Evolutionary conservation across 805 yeast genomes (phyloP), one percentile per base, ranked within the genome.

Genomic region (Yamadazyma sp.): DNA sequence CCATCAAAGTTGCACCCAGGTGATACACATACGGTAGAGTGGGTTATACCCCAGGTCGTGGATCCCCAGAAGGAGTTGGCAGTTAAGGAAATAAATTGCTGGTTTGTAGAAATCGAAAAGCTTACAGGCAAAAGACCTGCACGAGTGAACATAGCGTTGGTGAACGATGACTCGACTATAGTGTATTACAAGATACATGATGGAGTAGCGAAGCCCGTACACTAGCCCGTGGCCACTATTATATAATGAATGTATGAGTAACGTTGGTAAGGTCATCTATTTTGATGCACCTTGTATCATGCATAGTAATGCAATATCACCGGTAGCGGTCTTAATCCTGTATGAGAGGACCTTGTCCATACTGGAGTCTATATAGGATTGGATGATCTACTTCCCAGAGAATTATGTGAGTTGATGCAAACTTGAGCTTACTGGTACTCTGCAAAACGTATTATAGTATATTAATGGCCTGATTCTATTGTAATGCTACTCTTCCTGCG

Each of bases 101-200:
- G 76, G 48, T 79, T 79, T 40, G 44, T 42, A 0, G 49, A 28
- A 9, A 50, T 70, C 5, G 45, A 42, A 1, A 40, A 43, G 5
- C 27, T 53, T 1, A 35, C 29, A 5, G 34, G 38, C 7, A 6
- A 19, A 4, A 51, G 75, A 18, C 76, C 78, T 0, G 58, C 57
- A 29, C 60, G 79, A 40, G 44, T 84, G 3, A 61, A 80, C 0
- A 45, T 78, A 20, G 89, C 77, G 0, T 62, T 83, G 6, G 70
- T 75, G 2, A 79, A 75, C 47, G 72, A 72, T 38, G 93, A 84
- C 53, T 82, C 87, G 2, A 80, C 89, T 0, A 69, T 81, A 13
- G 82, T 82, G n/a, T 84, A 78, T 48, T 83, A 84, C 55, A 75
- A 76, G 53, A 67, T 80, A 12, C 77, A 81, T 54, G 78, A 77